Base-by-base conservation (phyloP, 495 filamentous ascomycete species). In the Penicillium turbatum region DNA sequence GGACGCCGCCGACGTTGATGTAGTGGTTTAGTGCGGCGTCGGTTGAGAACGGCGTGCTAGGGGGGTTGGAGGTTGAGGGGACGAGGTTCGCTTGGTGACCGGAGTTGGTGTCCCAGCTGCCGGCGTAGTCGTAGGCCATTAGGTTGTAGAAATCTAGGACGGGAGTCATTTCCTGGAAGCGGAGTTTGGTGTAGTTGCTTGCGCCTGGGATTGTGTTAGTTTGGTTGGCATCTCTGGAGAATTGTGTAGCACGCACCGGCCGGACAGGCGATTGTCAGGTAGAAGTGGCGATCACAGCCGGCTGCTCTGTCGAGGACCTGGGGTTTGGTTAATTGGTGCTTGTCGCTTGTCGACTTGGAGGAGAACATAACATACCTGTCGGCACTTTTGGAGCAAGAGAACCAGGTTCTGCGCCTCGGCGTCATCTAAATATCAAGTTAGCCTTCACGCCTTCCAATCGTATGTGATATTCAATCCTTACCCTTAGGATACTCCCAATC, bases 111-210 rank as follows among this genome's bases (percentile, higher is more conserved):
- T 88, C 88, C 91, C 90, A 97, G 42, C 80, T 80, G 46, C 88
- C 86, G 24, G 86, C 80, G 56, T 86, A 92, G 68, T 92, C 88
- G 66, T 92, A 92, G 3, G 86, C 85, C 87, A 93, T 92, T n/a
- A 81, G 69, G 49, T 75, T 75, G 81, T 89, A 95, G 58, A 89
- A 86, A 69, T 97, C 92, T 17, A 96, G 72, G 48, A 84, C 83
- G 19, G 68, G 71, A 46, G 88, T 85, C 86, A 97, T 95, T 26
- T 76, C 74, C 3, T 61, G 52, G 10, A 96, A 69, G 24, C 82
- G 76, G 48, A 96, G 70, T 52, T 83, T 82, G 19, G 76, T 67
- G 65, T 89, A 93, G 64, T 95, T 86, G 15, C 70, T 63, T 2
- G 86, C 69, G 2, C 72, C 72, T 62, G 38, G 3, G n/a, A 6